A percentile compares a stretch with the other conserved stretches of the same genome.
Evolutionary conservation across 805 yeast genomes (phyloP).

Genomic region (Kodamaea nitidulidarum): DNA sequence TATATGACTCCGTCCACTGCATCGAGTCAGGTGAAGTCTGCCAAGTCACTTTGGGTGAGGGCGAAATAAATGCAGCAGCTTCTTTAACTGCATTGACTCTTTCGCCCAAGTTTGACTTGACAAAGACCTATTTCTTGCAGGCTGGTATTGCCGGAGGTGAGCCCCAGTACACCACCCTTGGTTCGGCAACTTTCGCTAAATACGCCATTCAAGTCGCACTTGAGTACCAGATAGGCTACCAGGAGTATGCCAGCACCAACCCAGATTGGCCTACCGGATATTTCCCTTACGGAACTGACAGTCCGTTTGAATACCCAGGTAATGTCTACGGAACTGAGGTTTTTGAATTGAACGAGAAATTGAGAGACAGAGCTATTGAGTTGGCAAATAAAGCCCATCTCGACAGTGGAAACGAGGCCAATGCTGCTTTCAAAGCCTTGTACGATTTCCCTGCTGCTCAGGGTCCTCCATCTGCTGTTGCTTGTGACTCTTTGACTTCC

Average conservation of each 20-base stretch:
- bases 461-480: conserved; percentile 42
- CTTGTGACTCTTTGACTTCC: conserved; percentile 58
- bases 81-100: conserved; percentile 52
- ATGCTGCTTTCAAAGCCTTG: conserved; percentile 43
- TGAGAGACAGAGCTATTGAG: conserved; percentile 54
- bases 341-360: conserved; percentile 54
- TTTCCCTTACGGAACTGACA: conserved; percentile 50
- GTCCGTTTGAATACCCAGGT: conserved; percentile 48
- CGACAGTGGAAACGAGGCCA: conserved; percentile 43
- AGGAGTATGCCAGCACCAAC: conserved; percentile 24
- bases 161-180: conserved; percentile 52
- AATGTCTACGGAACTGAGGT: conserved; percentile 62
- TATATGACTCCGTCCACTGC: conserved; percentile 56
- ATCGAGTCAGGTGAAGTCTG: conserved; percentile 49
- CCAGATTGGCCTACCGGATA: conserved; percentile 59
- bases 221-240: conserved; percentile 54
- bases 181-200: conserved; percentile 57
- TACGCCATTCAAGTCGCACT: conserved; percentile 60
- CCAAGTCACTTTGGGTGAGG: conserved; percentile 66
- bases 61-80: conserved; percentile 63
- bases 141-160: conserved; percentile 68
- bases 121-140: conserved; percentile 56
- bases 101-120: conserved; percentile 52
- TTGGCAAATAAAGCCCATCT: conserved; percentile 46
- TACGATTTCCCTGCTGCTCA: conserved; percentile 49